These are phyloP conservation scores for Tephrocybe rancida DNA, from an alignment of 768 basidiomycete species.

Conservation along the genomic window DNA sequence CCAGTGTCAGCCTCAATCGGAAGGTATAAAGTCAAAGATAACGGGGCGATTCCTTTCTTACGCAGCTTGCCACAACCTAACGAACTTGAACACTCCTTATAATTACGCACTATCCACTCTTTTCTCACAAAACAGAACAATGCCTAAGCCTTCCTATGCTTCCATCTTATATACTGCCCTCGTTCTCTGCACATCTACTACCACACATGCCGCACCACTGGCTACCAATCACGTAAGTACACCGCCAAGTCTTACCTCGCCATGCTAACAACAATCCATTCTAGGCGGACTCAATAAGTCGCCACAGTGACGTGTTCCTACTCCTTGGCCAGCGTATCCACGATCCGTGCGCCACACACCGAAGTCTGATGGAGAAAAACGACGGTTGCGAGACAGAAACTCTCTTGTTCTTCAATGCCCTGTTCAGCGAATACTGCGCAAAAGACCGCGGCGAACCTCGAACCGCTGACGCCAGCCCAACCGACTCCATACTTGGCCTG, in stretches of 20 bases:
- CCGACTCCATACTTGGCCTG: background rate
- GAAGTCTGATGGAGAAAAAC: constrained; percentile 5
- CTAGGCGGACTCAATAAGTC: background rate
- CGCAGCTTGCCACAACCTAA: constrained; percentile 5
- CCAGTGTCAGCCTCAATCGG: constrained; percentile 14
- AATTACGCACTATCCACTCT: constrained; percentile 1
- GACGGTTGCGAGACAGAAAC: constrained; percentile 5
- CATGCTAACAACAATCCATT: background rate
- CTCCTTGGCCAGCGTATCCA: constrained; percentile 8
- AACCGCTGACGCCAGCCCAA: background rate
- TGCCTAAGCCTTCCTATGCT: constrained; percentile 15
- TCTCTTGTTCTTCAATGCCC: background rate
- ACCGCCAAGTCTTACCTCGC: background rate
- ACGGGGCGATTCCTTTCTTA: background rate
- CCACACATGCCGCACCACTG: constrained; percentile 23
- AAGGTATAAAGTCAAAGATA: constrained; percentile 1
- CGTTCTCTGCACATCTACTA: constrained; percentile 11
- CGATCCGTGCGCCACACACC: constrained; percentile 12
- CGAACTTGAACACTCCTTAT: background rate
- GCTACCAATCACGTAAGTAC: constrained; percentile 1
- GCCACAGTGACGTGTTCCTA: background rate
- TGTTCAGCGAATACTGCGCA: constrained; percentile 1
- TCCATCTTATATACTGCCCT: constrained; percentile 17
- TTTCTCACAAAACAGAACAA: constrained; percentile 1
- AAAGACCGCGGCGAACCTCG: background rate